Evolutionary conservation across 805 yeast genomes (phyloP), one percentile per base, ranked within the genome.

Genomic region (Yamadazyma akitaensis): DNA sequence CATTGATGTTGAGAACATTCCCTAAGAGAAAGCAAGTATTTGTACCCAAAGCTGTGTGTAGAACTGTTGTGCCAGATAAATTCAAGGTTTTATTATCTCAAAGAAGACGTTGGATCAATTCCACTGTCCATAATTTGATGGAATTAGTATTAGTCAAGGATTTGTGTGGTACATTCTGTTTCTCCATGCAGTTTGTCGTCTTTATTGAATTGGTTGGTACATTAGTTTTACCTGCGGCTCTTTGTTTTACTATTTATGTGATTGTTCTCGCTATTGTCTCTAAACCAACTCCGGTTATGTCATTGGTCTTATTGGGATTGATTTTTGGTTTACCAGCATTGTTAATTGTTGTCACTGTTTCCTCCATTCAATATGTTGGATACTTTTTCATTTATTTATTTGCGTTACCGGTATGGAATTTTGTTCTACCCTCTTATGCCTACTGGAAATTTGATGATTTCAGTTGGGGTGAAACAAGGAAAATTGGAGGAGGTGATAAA

Each of bases 371-470:
- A 24, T 90, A 89, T 60, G 57, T 91, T 41, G 46, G 82, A 25
- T 91, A 96, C 87, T 85, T 89, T 84, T 44, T 81, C 28, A 75
- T 89, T 48, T 91, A 91, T 62, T 65, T 90, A 25, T 0, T 80
- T 17, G 94, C 97, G 1, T 76, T 91, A 50, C 97, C 97, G n/a
- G 75, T 91, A 46, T 91, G 97, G 97, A 91, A 90, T 65, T 85
- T 91, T 59, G 81, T 89, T 5, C 73, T 91, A 40, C 97, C 97
- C 2, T 60, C 82, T 11, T 89, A 91, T 65, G 85, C 97, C 0
- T 90, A 76, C 63, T 91, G 97, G 97, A 89, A 89, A 60, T 89
- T 90, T 67, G 97, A 91, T 66, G 96, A 91, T 63, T 91, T 91
- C 67, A 82, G 90, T 62, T 91, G 97, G 97, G 97, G 97, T 61